phyloP scores from a whole-genome alignment of 257 asterid genomes.

The Jacaranda copaia region DNA sequence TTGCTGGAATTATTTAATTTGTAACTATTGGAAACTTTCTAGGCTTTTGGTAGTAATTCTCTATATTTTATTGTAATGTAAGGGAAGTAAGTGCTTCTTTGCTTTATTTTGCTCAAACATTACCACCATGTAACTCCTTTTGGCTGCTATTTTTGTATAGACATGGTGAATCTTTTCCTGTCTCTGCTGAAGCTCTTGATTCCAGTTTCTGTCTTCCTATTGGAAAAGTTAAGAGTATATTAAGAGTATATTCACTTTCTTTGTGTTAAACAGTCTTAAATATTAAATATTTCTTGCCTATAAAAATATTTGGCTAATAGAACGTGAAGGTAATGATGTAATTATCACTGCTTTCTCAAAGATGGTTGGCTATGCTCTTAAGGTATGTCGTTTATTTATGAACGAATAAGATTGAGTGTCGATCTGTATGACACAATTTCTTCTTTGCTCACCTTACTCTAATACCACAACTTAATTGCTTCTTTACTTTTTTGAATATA shows the following conservation, averaged over 20 bases:
- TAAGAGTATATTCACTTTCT: neutral
- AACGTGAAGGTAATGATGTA: conserved; percentile 80
- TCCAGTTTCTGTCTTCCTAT: conserved; percentile 85
- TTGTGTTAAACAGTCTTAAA: conserved; percentile 20
- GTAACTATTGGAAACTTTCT: too few species aligned
- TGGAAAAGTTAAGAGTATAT: conserved; percentile 89
- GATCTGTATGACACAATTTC: conserved; percentile 24
- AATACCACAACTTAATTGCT: conserved; percentile 26
- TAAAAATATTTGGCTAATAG: conserved; percentile 56
- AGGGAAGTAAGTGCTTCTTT: too few species aligned
- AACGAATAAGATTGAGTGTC: conserved; percentile 20
- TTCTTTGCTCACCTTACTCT: too few species aligned
- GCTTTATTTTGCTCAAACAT: too few species aligned
- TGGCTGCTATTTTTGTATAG: conserved; percentile 49
- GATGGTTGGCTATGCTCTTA: conserved; percentile 89
- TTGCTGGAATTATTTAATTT: too few species aligned
- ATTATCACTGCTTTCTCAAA: conserved; percentile 86
- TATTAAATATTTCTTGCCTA: conserved; percentile 24
- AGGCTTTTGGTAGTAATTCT: too few species aligned
- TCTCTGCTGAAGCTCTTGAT: conserved; percentile 81
- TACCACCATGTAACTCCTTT: too few species aligned
- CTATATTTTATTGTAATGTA: too few species aligned
- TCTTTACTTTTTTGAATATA: conserved; percentile 45
- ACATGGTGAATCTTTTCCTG: conserved; percentile 86
- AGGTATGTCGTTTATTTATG: conserved; percentile 59